Evolutionary conservation across 1,284 basidiomycete species (phyloP).

Genomic region (Cutaneotrichosporon cutaneum): DNA sequence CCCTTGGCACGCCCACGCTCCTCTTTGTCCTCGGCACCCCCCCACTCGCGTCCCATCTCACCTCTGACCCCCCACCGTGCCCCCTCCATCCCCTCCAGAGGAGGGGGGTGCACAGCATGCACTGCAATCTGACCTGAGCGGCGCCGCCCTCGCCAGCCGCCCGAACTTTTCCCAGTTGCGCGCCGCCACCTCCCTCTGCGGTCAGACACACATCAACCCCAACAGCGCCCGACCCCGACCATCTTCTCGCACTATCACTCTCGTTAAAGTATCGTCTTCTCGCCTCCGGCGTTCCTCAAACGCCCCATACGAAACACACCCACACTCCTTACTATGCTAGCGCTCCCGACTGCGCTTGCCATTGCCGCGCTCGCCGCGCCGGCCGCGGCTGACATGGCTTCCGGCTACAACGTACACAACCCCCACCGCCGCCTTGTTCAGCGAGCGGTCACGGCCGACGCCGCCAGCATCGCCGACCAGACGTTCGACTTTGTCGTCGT

Average conservation of each 20-base stretch:
- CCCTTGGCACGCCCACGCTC: not conserved
- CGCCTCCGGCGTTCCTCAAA: not conserved
- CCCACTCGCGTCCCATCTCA: not conserved
- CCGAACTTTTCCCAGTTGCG: not conserved
- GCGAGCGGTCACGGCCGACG: constrained; percentile 34
- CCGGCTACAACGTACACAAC: constrained; percentile 31
- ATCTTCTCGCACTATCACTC: not conserved
- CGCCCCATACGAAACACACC: not conserved
- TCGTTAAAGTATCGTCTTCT: not conserved
- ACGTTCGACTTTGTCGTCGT: constrained; percentile 52
- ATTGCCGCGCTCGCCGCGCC: not conserved
- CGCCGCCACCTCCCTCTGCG: not conserved
- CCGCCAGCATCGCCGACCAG: constrained; percentile 33
- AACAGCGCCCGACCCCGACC: too few species aligned
- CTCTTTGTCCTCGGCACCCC: not conserved
- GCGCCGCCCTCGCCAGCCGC: not conserved
- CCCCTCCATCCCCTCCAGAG: not conserved
- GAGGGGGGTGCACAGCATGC: not conserved
- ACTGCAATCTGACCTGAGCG: constrained; percentile 9
- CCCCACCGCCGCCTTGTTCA: constrained; percentile 33
- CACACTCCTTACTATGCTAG: not conserved
- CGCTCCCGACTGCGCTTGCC: not conserved
- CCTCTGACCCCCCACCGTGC: not conserved
- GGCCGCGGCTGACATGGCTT: not conserved
- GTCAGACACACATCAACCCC: not conserved